Base-by-base conservation (phyloP, 305 asterid species). In the Andrographis paniculata region DNA sequence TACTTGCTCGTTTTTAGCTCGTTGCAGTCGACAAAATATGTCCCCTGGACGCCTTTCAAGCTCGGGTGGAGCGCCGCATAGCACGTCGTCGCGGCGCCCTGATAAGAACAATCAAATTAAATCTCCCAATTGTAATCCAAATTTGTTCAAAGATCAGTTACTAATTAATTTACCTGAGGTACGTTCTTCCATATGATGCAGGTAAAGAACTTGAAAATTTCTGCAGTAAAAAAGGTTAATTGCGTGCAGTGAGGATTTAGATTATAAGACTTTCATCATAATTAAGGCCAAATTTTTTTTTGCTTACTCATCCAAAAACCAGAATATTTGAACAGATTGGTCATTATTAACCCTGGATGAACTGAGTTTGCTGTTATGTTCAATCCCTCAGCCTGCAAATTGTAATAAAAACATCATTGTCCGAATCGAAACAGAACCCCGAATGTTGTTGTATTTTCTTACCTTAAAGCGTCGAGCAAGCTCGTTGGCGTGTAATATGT, bases 11-110 rank as follows among this genome's bases (percentile, higher is more conserved):
- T 56, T 48, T 60, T 59, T 15, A 42, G 61, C 62, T 61, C 82
- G 20, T 85, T 82, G 73, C 92, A 74, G 41, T 79, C 92, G 0
- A 47, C 57, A 51, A 77, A 85, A 53, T 85, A 85, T 53, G 73
- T 73, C 31, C 88, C 94, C 0, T 84, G 53, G 5, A 75, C 68
- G 1, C 82, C 84, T 61, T 72, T 55, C 71, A 78, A 5, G 42
- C 61, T 50, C 2, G 82, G 87, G 43, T 76, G 79, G 11, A 78
- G 77, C 0, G 93, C 87, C 5, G 69, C 87, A 17, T 72, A 85
- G 71, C 95, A 78, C 17, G 91, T 72, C 35, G 95, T 85, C 15
- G 93, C 82, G 10, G 91, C 87, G 27, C 93, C 94, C 94, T 78
- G 62, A 22, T 13, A 38, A 33, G 28, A 7, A 7, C 9, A 48